Conservation (phyloP, 768 basidiomycete genomes). For the Boletus pseudopeckii region DNA sequence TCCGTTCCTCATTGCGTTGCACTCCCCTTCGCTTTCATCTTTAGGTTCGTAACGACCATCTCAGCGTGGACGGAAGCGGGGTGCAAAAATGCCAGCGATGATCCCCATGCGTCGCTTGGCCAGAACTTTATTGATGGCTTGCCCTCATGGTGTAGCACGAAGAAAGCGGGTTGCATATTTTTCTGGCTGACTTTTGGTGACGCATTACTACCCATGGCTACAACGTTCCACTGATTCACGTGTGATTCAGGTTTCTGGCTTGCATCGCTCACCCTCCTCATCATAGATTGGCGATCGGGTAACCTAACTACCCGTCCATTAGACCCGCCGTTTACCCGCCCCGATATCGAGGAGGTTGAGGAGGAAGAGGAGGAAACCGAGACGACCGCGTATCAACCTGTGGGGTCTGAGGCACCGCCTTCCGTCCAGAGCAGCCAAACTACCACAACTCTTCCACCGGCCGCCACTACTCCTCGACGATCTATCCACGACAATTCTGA, state of each 20-base stretch:
- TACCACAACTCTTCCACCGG: constrained; percentile 11
- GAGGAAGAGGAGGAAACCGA: constrained; percentile 57
- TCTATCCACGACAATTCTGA: constrained; percentile 27
- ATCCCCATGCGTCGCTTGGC: constrained; percentile 73
- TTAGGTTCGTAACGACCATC: constrained; percentile 70
- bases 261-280: constrained; percentile 59
- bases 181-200: constrained; percentile 82
- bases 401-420: constrained; percentile 33
- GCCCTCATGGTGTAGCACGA: constrained; percentile 84
- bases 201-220: neutral
- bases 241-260: constrained; percentile 64
- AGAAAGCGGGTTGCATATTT: constrained; percentile 87
- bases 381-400: constrained; percentile 43
- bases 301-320: constrained; percentile 44
- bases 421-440: constrained; percentile 28
- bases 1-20: constrained; percentile 14
- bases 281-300: constrained; percentile 79
- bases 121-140: constrained; percentile 65
- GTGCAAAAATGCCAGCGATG: constrained; percentile 80
- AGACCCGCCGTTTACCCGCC: constrained; percentile 77
- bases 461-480: constrained; percentile 14
- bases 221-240: constrained; percentile 4
- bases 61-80: constrained; percentile 88
- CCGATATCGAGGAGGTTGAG: constrained; percentile 46
- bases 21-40: neutral